Evolutionary conservation across 345 rosid genomes (phyloP).

Genomic region (Luvunga scandens): DNA sequence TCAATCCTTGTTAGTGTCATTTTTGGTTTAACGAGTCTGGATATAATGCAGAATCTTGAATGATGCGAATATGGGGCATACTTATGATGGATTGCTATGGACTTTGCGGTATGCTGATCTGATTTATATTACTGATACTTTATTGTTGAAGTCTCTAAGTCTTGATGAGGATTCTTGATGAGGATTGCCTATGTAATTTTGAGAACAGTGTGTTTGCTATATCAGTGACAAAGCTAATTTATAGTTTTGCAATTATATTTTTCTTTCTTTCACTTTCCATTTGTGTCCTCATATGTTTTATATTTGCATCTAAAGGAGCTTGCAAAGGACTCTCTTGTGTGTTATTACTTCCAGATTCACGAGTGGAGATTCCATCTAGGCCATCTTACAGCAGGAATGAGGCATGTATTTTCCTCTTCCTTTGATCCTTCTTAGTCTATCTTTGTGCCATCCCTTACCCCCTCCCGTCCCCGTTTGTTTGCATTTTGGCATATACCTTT

Average conservation of each 20-base stretch:
- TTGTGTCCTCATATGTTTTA: slow-evolving; percentile 9
- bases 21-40: slow-evolving; percentile 13
- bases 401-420: slow-evolving; percentile 29
- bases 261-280: neutral
- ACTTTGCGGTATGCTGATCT: slow-evolving; percentile 64
- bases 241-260: neutral
- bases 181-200: neutral
- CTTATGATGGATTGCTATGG: slow-evolving; percentile 88
- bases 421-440: neutral
- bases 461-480: neutral
- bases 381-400: slow-evolving; percentile 30
- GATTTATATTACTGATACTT: slow-evolving; percentile 3
- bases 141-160: neutral
- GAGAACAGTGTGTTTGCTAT: neutral
- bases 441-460: neutral
- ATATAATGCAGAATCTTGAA: slow-evolving; percentile 64
- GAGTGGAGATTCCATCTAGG: slow-evolving; percentile 33
- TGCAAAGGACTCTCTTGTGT: slow-evolving; percentile 65
- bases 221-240: neutral
- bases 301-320: slow-evolving; percentile 58
- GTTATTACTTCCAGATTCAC: slow-evolving; percentile 38
- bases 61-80: slow-evolving; percentile 67
- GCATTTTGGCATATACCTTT: neutral
- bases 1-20: neutral
- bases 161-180: no score